phyloP scores from a whole-genome alignment of 139 green algal species.

The Ostreobium quekettii region DNA sequence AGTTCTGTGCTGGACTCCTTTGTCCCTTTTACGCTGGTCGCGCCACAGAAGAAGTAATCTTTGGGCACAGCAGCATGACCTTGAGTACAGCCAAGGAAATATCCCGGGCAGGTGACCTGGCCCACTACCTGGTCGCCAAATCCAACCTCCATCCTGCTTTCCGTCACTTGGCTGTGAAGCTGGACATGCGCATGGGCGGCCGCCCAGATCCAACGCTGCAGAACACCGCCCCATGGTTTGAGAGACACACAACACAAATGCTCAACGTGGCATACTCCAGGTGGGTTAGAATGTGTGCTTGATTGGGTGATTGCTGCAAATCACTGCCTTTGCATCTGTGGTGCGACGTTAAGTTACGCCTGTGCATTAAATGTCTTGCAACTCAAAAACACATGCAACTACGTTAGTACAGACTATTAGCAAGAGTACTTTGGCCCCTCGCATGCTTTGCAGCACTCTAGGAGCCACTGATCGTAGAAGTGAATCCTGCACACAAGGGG shows the following conservation, averaged over 20 bases:
- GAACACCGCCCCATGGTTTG: conserved; percentile 13
- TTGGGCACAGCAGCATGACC: conserved; percentile 35
- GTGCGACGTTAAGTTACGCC: too few relatives aligned
- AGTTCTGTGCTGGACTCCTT: conserved; percentile 37
- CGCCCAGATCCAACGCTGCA: conserved; percentile 32
- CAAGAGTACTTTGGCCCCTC: too few relatives aligned
- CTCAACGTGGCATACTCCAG: conserved; percentile 32
- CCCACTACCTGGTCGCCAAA: conserved; percentile 46
- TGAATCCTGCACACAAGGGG: too few relatives aligned
- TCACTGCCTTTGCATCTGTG: background rate
- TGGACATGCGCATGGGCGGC: conserved; percentile 32
- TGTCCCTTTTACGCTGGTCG: conserved; percentile 43
- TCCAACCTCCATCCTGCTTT: conserved; percentile 47
- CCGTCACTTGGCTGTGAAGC: conserved; percentile 22
- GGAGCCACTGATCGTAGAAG: too few relatives aligned
- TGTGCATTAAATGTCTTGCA: too few relatives aligned
- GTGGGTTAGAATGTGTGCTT: background rate
- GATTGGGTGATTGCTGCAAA: background rate
- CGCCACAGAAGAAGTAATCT: conserved; percentile 51
- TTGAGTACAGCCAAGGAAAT: conserved; percentile 48
- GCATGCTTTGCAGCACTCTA: too few relatives aligned
- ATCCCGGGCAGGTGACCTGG: conserved; percentile 38
- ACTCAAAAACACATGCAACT: too few relatives aligned
- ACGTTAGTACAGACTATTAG: too few relatives aligned
- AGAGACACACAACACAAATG: conserved; percentile 28